phyloP scores from a whole-genome alignment of 495 filamentous ascomycete species.

The Lasiosphaeriaceae sp. region DNA sequence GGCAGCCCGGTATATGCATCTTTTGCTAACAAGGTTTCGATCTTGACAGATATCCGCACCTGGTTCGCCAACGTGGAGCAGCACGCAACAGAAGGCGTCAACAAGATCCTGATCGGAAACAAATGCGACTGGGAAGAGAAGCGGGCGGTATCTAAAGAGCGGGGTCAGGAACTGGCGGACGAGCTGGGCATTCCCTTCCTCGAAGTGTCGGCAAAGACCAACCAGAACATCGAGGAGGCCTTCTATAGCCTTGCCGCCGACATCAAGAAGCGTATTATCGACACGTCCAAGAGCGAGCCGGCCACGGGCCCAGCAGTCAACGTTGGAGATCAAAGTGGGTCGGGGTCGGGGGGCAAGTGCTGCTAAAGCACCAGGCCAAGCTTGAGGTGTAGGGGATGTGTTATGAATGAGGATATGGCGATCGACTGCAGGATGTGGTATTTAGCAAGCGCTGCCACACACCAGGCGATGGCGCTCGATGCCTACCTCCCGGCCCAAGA shows the following conservation, averaged over 20 bases:
- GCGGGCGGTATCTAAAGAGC: constrained; percentile 85
- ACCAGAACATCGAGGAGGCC: constrained; percentile 99
- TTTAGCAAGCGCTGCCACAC: too few species aligned
- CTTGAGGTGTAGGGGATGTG: not conserved
- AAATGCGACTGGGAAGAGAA: constrained; percentile 99
- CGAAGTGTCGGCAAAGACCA: constrained; percentile 96
- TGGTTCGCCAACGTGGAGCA: constrained; percentile 99
- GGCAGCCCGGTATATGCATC: too few species aligned
- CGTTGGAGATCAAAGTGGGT: constrained; percentile 60
- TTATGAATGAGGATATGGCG: not conserved
- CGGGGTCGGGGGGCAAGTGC: constrained; percentile 73
- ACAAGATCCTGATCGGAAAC: constrained; percentile 99
- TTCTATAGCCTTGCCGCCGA: constrained; percentile 94
- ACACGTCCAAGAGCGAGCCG: constrained; percentile 76
- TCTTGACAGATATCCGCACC: constrained; percentile 79
- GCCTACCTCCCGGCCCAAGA: too few species aligned
- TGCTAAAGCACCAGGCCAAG: constrained; percentile 49
- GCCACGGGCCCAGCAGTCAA: constrained; percentile 58
- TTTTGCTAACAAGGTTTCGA: not conserved
- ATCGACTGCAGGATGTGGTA: too few species aligned
- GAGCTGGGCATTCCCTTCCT: constrained; percentile 98
- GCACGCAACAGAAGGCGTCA: constrained; percentile 97
- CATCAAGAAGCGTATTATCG: constrained; percentile 94
- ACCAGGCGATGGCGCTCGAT: too few species aligned
- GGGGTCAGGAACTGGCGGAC: constrained; percentile 87